Conservation (phyloP, 331 rosid genomes). For the Acacia pycnantha region DNA sequence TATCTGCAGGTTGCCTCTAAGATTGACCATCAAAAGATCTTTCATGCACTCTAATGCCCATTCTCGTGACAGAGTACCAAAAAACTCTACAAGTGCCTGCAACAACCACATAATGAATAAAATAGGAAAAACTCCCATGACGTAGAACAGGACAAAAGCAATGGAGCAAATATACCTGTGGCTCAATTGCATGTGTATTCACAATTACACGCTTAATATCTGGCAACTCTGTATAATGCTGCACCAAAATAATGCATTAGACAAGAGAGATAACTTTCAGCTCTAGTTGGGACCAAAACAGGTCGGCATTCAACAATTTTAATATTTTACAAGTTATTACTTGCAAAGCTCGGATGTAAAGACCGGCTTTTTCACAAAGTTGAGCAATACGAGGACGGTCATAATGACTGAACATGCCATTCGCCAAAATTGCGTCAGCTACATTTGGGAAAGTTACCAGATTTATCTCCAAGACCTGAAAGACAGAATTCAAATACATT, state of each 20-base stretch:
- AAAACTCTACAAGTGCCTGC: slow-evolving; percentile 94
- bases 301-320: slow-evolving; percentile 9
- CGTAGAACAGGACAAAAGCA: slow-evolving; percentile 10
- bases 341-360: slow-evolving; percentile 93
- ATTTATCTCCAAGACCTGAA: slow-evolving; percentile 94
- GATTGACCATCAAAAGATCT: slow-evolving; percentile 90
- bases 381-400: slow-evolving; percentile 98
- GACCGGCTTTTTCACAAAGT: slow-evolving; percentile 97
- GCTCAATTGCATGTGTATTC: slow-evolving; percentile 98
- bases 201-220: slow-evolving; percentile 96
- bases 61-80: slow-evolving; percentile 91
- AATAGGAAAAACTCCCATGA: not conserved
- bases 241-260: slow-evolving; percentile 45
- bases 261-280: slow-evolving; percentile 9
- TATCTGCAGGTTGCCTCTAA: slow-evolving; percentile 94
- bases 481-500: slow-evolving; percentile 25
- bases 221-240: slow-evolving; percentile 98
- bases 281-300: not conserved
- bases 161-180: slow-evolving; percentile 60
- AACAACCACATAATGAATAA: slow-evolving; percentile 34
- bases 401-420: slow-evolving; percentile 99
- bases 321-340: slow-evolving; percentile 48
- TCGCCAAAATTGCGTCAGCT: slow-evolving; percentile 97
- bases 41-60: slow-evolving; percentile 99
- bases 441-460: slow-evolving; percentile 97